A percentile compares a stretch with the other conserved stretches of the same genome.
Evolutionary conservation across 805 yeast genomes (phyloP).

Genomic region (Kluyveromyces starmeri): DNA sequence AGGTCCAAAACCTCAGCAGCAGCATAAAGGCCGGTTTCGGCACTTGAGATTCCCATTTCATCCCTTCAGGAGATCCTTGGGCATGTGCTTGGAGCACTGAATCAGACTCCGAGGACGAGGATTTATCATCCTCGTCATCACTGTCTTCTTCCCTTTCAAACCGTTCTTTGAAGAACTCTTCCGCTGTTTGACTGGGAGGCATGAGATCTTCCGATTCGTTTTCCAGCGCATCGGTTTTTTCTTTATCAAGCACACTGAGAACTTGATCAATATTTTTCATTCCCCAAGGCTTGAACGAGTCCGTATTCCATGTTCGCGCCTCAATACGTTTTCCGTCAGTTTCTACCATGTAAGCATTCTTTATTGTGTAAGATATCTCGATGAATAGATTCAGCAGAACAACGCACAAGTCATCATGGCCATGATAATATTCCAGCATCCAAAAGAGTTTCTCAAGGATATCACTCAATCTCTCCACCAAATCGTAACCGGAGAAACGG

Average conservation of each 20-base stretch:
- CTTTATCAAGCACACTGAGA: constrained; percentile 34
- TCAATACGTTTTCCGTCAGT: constrained; percentile 13
- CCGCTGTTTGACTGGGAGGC: constrained; percentile 7
- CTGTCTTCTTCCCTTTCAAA: constrained; percentile 33
- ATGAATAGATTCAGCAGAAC: constrained; percentile 68
- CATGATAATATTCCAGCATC: constrained; percentile 76
- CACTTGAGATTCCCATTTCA: constrained; percentile 60
- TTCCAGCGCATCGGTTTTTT: constrained; percentile 14
- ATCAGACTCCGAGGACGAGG: constrained; percentile 4
- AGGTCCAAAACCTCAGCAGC: constrained; percentile 51
- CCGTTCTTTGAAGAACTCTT: constrained; percentile 32
- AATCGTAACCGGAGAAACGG: constrained; percentile 56
- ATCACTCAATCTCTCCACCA: constrained; percentile 62
- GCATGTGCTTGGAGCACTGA: constrained; percentile 8
- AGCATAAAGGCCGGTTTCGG: constrained; percentile 52
- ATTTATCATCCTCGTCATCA: constrained; percentile 16
- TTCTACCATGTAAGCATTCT: constrained; percentile 28
- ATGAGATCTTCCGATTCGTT: constrained; percentile 1
- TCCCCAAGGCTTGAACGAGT: constrained; percentile 53
- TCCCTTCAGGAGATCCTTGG: constrained; percentile 15
- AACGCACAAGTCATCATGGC: constrained; percentile 61
- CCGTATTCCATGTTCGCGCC: neutral
- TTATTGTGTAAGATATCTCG: constrained; percentile 44
- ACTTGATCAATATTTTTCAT: constrained; percentile 38
- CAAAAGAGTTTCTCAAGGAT: constrained; percentile 66